Evolutionary conservation across 768 basidiomycete genomes (phyloP).

Genomic region (Pholiota microspora): DNA sequence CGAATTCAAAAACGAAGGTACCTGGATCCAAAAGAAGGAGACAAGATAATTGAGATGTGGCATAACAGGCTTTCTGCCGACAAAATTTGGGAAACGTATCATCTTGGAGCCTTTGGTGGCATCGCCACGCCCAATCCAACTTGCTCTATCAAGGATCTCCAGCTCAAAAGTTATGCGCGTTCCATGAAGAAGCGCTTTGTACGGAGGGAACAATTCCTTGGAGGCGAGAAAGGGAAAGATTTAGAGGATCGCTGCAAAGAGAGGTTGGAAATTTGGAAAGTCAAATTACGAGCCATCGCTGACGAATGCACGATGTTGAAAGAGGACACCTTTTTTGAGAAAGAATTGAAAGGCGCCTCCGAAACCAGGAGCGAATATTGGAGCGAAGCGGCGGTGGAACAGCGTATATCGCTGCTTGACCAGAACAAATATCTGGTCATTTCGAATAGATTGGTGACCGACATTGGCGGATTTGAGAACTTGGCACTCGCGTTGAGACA

Average conservation of each 20-base stretch:
- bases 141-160: too few species aligned
- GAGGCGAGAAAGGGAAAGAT: background rate
- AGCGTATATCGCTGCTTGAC: background rate
- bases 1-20: background rate
- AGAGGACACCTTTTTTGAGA: too few species aligned
- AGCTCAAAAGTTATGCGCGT: background rate
- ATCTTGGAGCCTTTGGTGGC: background rate
- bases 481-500: background rate
- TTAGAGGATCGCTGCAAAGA: background rate
- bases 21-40: background rate
- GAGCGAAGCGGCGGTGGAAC: background rate
- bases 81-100: background rate
- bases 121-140: background rate
- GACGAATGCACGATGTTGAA: background rate
- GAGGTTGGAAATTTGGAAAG: background rate
- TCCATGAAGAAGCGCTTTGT: too few species aligned
- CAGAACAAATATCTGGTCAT: background rate
- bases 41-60: background rate
- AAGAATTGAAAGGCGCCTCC: too few species aligned
- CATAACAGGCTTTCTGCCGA: background rate
- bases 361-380: background rate
- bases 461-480: background rate
- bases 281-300: background rate
- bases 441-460: background rate
- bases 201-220: background rate